phyloP scores from a whole-genome alignment of 2,329 filamentous ascomycete species.

The Chrysosphaeria jannelii region DNA sequence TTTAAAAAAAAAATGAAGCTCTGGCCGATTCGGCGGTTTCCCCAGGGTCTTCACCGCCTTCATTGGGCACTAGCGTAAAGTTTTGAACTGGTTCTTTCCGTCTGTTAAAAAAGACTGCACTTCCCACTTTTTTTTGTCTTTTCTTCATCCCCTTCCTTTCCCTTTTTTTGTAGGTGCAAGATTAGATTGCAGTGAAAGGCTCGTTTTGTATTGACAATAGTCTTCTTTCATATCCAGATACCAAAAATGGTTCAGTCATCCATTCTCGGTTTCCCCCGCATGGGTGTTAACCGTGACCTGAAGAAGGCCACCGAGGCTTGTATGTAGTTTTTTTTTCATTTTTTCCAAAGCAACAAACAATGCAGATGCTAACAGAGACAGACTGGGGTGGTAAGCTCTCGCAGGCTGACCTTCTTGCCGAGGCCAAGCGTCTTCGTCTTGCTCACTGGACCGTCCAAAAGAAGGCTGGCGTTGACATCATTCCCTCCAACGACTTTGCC shows the following conservation, averaged over 20 bases:
- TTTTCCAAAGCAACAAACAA: not conserved
- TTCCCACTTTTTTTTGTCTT: constrained; percentile 1
- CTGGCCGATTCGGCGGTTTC: too few species aligned
- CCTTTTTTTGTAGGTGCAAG: constrained; percentile 1
- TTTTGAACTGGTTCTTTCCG: too few species aligned
- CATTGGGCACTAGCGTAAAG: too few species aligned
- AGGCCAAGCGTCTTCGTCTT: constrained; percentile 89
- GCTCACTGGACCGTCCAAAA: constrained; percentile 99
- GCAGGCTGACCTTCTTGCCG: constrained; percentile 62
- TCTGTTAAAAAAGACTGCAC: too few species aligned
- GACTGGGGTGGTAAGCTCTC: constrained; percentile 85
- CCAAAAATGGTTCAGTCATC: constrained; percentile 30
- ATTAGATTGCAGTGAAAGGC: too few species aligned
- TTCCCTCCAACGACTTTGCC: constrained; percentile 98
- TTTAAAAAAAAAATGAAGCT: too few species aligned
- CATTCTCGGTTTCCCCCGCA: constrained; percentile 94
- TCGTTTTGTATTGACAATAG: constrained; percentile 2
- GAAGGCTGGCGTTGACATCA: constrained; percentile 86
- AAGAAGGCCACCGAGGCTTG: constrained; percentile 99
- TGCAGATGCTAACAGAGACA: constrained; percentile 4
- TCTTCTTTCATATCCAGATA: constrained; percentile 1
- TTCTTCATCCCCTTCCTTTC: constrained; percentile 1
- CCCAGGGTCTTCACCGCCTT: too few species aligned
- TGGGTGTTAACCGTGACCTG: constrained; percentile 93
- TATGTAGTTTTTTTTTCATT: constrained; percentile 13